Base-by-base conservation (phyloP, 257 asterid species). In the Rehmannia glutinosa region DNA sequence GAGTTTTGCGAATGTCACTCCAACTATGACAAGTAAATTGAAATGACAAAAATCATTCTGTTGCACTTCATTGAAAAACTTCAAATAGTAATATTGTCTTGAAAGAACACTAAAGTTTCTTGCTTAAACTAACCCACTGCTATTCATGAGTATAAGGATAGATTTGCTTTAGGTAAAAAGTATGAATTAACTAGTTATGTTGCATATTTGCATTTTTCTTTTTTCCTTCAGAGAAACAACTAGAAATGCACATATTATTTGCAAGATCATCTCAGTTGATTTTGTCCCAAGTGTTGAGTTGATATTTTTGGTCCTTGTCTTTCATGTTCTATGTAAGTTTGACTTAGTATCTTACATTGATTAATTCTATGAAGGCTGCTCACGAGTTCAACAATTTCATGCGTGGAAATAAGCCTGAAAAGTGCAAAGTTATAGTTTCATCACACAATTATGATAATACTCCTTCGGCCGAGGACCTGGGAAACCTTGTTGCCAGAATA, bases 391-490 rank as follows among this genome's bases (percentile, higher is more conserved):
- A 81, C 70, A 78, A 72, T 35, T 82, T 76, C 66, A 53, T 80
- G 57, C 64, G 36, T 68, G 99, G 91, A 71, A 70, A 75, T 23
- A 91, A 76, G 73, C 85, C 91, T 5, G 82, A 65, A 68, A 86
- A 79, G n/a, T 94, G 97, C 87, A 89, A 88, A 82, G 71, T 94
- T 36, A 87, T 94, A 38, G 87, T 94, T 76, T 94, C 99, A 50
- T 87, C 97, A 51, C 99, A 94, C 87, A 94, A 91, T 73, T 94
- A 88, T 71, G 81, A 87, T 30, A 66, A 28, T 41, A 94, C 99
- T 59, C 99, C 97, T 68, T 81, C 96, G 7, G 74, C 78, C 11
- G 95, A 94, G 79, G 96, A 91, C 17, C 87, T 94, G 38, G 96
- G 97, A 39, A 62, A 83, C 78, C 99, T 94, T 50, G 99, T 91